A percentile compares a stretch with the other conserved stretches of the same genome.
Conservation (phyloP, 140 eudicot species). For the Oenanthe javanica region DNA sequence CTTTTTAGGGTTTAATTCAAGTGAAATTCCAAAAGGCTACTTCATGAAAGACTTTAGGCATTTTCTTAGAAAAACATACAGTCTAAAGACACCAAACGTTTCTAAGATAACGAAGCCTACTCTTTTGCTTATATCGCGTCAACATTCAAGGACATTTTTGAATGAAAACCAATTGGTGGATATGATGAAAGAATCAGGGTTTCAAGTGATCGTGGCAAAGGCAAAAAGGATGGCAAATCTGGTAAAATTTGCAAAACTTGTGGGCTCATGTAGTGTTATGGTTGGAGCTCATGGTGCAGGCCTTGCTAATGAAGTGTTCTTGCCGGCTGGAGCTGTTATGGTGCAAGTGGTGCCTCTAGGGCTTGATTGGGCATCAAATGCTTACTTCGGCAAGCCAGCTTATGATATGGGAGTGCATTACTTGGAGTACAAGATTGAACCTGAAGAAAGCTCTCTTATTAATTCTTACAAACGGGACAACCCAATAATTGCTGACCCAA, state of each 20-base stretch:
- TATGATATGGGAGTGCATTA: slow-evolving; percentile 45
- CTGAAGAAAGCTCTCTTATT: slow-evolving; percentile 45
- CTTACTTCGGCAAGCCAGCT: slow-evolving; percentile 47
- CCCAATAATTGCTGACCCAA: slow-evolving; percentile 39
- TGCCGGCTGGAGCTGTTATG: slow-evolving; percentile 51
- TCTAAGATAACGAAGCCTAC: slow-evolving; percentile 26
- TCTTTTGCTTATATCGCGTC: slow-evolving; percentile 46
- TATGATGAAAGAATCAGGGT: slow-evolving; percentile 36
- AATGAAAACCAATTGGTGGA: slow-evolving; percentile 29
- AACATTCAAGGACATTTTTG: slow-evolving; percentile 26
- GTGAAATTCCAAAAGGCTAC: slow-evolving; percentile 21
- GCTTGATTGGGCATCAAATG: slow-evolving; percentile 32
- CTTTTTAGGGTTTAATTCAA: slow-evolving; percentile 26
- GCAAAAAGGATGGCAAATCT: slow-evolving; percentile 22
- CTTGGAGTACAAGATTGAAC: slow-evolving; percentile 38
- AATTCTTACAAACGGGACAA: slow-evolving; percentile 35
- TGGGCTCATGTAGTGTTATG: slow-evolving; percentile 58
- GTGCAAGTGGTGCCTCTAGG: slow-evolving; percentile 46
- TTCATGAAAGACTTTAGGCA: slow-evolving; percentile 37
- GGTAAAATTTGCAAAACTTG: slow-evolving; percentile 29
- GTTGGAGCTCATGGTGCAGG: slow-evolving; percentile 78
- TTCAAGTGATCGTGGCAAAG: slow-evolving; percentile 35
- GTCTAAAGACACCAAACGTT: slow-evolving; percentile 25
- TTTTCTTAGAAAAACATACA: slow-evolving; percentile 33
- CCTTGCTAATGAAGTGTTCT: slow-evolving; percentile 49